Conservation (phyloP, 352 stramenopile species). For the Phytopythium delawarense region DNA sequence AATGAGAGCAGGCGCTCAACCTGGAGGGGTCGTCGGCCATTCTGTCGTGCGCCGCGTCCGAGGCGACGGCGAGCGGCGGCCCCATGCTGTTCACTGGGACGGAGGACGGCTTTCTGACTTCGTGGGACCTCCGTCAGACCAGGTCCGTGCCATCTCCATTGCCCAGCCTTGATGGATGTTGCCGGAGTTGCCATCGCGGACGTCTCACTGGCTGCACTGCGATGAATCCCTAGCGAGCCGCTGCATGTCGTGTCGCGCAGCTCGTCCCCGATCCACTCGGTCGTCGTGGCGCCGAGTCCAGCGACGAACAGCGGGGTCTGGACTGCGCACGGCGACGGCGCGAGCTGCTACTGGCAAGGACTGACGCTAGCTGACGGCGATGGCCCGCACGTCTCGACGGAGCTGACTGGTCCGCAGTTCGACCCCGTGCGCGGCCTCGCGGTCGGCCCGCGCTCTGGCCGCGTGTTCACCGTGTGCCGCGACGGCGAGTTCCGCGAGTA, state of each 20-base stretch:
- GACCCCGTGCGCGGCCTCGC: conserved; percentile 60
- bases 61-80: not conserved
- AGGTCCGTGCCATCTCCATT: conserved; percentile 17
- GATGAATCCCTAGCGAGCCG: conserved; percentile 22
- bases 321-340: conserved; percentile 58
- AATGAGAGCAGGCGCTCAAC: conserved; percentile 31
- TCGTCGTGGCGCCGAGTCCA: conserved; percentile 11
- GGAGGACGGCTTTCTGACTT: conserved; percentile 54
- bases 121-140: conserved; percentile 60
- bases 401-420: conserved; percentile 61
- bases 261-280: conserved; percentile 41
- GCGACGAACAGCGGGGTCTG: conserved; percentile 21
- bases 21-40: conserved; percentile 33
- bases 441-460: conserved; percentile 25
- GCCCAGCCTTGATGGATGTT: not conserved
- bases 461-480: conserved; percentile 51
- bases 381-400: conserved; percentile 22
- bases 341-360: conserved; percentile 49
- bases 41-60: conserved; percentile 27
- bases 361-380: conserved; percentile 5
- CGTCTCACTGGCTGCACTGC: not conserved
- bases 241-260: conserved; percentile 52
- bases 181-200: not conserved
- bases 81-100: conserved; percentile 52
- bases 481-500: conserved; percentile 69